phyloP scores from a whole-genome alignment of 2,329 filamentous ascomycete genomes.

The Ceratocystis smalleyi region DNA sequence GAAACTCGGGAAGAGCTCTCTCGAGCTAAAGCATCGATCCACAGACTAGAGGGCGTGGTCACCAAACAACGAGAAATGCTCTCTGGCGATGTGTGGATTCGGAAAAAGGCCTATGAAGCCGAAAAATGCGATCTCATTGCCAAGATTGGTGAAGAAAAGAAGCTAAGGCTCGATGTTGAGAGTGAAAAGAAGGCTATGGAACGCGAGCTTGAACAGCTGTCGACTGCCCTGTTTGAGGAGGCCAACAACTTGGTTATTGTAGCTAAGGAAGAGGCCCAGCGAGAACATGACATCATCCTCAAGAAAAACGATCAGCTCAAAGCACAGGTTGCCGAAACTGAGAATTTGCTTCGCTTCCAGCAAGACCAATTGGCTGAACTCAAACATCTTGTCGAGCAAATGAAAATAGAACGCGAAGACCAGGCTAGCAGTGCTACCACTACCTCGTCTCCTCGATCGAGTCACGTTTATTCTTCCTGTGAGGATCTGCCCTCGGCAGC shows the following conservation, averaged over 20 bases:
- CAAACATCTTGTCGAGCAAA: constrained; percentile 81
- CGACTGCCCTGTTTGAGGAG: constrained; percentile 89
- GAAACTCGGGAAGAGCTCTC: constrained; percentile 74
- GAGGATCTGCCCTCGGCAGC: constrained; percentile 25
- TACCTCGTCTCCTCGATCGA: constrained; percentile 58
- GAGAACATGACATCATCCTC: constrained; percentile 64
- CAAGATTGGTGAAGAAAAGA: constrained; percentile 49
- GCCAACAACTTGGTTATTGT: constrained; percentile 88
- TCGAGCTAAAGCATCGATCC: constrained; percentile 49
- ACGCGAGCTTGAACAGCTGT: constrained; percentile 77
- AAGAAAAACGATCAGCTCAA: constrained; percentile 79
- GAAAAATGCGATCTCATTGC: constrained; percentile 47
- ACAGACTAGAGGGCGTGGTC: constrained; percentile 48
- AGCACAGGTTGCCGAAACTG: constrained; percentile 71
- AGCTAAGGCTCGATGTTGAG: constrained; percentile 48
- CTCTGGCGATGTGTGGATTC: constrained; percentile 58
- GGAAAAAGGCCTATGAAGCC: constrained; percentile 56
- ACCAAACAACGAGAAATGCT: constrained; percentile 59
- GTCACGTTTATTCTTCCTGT: constrained; percentile 48
- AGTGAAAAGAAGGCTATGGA: constrained; percentile 81
- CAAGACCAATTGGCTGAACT: constrained; percentile 86
- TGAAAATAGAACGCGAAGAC: constrained; percentile 60
- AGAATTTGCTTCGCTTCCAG: constrained; percentile 70
- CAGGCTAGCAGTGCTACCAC: constrained; percentile 53
- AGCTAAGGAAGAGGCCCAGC: constrained; percentile 76